Evolutionary conservation across 495 filamentous ascomycete genomes (phyloP).

Genomic region (Aspergillus sparsus): DNA sequence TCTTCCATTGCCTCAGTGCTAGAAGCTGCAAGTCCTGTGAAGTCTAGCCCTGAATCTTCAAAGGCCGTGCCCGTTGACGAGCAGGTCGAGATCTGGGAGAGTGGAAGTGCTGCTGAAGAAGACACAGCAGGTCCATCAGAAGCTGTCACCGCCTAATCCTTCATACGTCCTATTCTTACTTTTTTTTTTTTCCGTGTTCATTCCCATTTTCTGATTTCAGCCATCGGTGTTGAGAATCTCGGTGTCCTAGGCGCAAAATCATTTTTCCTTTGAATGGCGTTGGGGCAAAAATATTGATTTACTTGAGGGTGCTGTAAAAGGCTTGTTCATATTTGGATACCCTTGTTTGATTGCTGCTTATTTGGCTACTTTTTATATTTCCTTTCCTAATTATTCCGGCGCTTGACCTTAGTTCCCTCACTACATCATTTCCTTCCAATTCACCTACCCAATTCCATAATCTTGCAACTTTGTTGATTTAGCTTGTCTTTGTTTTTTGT

Average conservation of each 20-base stretch:
- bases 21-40: slow-evolving; percentile 26
- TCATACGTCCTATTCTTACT: neutral
- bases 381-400: neutral
- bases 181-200: neutral
- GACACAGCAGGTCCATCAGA: slow-evolving; percentile 14
- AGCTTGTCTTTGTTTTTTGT: too few species aligned
- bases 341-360: slow-evolving; percentile 8
- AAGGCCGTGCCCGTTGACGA: slow-evolving; percentile 18
- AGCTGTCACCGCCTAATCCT: slow-evolving; percentile 8
- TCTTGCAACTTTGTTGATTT: too few species aligned
- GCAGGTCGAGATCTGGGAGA: slow-evolving; percentile 64
- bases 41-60: slow-evolving; percentile 13
- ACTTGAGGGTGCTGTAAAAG: neutral
- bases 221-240: neutral
- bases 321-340: slow-evolving; percentile 12
- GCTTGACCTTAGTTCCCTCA: too few species aligned
- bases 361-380: slow-evolving; percentile 8
- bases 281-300: slow-evolving; percentile 4
- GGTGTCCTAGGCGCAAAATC: neutral
- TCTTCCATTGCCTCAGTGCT: slow-evolving; percentile 39
- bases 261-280: slow-evolving; percentile 1
- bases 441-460: too few species aligned
- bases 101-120: slow-evolving; percentile 58
- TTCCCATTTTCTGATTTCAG: neutral
- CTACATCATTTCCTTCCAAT: too few species aligned